Evolutionary conservation across 345 rosid species (phyloP), one percentile per base, ranked within the genome.

Genomic region (Eucalyptus tenuipes): DNA sequence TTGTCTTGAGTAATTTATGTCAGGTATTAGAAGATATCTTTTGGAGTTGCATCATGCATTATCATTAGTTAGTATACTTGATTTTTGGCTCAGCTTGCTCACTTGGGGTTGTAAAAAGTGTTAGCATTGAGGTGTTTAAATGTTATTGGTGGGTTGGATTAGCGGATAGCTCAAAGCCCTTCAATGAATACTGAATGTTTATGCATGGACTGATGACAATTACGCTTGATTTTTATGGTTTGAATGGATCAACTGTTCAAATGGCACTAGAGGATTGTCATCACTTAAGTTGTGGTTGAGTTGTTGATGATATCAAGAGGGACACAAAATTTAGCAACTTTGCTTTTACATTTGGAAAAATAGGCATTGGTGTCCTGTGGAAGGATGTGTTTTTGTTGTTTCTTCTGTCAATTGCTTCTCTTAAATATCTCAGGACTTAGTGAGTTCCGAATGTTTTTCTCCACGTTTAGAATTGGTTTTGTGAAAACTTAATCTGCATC

Each of bases 391-490:
- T 33, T 33, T 68, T 33, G 84, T 40, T 40, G 47, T 75, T 40
- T 75, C 82, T 75, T 37, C 27, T 40, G 47, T 75, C 3, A 40
- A 75, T 75, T 40, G 27, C 24, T 75, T 75, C 27, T 37, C 47
- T 75, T 75, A 75, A 40, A 5, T 40, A 37, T 40, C 29, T 75
- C 47, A 10, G 15, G 27, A 40, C 47, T 37, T 75, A 40, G 0
- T 75, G 82, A 37, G 47, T 1, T 11, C 84, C 2, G 47, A 40
- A 20, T 75, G 15, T 75, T 75, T 47, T 40, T 22, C 82, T 75
- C 29, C 29, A 40, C 8, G 0, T 20, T 3, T 25, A 11, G 47
- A 75, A 75, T 75, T 75, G 47, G 47, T 75, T 0, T 0, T 0
- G 47, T 12, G 29, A 75, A 44, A 75, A 75, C 47, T 75, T 75